Conservation (phyloP, 208 protist genomes). For the Wallacemonas sp. region DNA sequence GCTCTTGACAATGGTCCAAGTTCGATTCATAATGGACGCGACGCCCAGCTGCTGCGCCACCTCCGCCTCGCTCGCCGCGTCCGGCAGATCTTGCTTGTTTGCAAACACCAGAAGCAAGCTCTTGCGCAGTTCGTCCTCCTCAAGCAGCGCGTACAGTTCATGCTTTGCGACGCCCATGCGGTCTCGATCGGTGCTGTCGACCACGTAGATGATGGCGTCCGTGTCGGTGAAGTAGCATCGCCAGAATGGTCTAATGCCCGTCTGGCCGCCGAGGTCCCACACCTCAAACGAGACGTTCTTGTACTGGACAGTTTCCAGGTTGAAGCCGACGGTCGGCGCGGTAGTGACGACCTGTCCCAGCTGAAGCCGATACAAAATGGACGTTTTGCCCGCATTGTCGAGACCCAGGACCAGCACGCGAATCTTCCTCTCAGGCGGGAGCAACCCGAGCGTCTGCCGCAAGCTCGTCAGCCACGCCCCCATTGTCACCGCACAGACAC, state of each 20-base stretch:
- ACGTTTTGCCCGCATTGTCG: constrained; percentile 97
- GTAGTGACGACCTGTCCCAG: constrained; percentile 97
- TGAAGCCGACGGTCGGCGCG: constrained; percentile 98
- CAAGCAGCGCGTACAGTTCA: constrained; percentile 82
- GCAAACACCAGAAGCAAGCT: constrained; percentile 93
- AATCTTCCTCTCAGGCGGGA: constrained; percentile 86
- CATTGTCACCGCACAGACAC: constrained; percentile 24
- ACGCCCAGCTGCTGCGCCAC: constrained; percentile 80
- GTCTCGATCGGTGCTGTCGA: constrained; percentile 93
- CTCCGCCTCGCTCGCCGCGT: constrained; percentile 62
- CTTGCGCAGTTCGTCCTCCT: constrained; percentile 87
- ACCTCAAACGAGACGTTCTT: constrained; percentile 98
- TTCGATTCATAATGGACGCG: constrained; percentile 78
- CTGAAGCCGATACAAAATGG: constrained; percentile 98
- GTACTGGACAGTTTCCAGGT: constrained; percentile 97
- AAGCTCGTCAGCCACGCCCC: constrained; percentile 56
- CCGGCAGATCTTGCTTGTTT: constrained; percentile 95
- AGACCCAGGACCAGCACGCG: constrained; percentile 94
- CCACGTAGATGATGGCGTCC: constrained; percentile 93
- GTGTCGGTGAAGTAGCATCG: constrained; percentile 97
- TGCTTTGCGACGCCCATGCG: constrained; percentile 89
- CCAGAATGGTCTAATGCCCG: constrained; percentile 96
- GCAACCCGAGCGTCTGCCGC: constrained; percentile 41
- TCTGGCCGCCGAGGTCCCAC: constrained; percentile 98
- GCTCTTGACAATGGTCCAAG: constrained; percentile 95